phyloP scores from a whole-genome alignment of 179 eudicot genomes.

The Spinacia oleracea region DNA sequence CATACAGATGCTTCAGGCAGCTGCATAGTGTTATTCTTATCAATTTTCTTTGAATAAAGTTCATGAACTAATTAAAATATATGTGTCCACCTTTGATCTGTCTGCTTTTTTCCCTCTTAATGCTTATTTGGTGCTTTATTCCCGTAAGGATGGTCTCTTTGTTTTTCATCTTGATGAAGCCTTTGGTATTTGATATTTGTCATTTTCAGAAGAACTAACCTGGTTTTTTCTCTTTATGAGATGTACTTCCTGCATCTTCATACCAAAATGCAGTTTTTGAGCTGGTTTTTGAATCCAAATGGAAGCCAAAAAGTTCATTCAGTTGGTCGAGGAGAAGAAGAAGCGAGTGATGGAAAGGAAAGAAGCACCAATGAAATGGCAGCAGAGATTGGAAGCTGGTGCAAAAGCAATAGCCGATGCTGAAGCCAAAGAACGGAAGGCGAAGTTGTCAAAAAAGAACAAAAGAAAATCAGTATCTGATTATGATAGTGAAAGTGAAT shows the following conservation, averaged over 20 bases:
- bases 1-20: neutral
- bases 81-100: neutral
- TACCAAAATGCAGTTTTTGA: conserved; percentile 92
- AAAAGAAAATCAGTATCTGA: conserved; percentile 52
- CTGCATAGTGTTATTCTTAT: neutral
- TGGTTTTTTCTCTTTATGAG: conserved; percentile 93
- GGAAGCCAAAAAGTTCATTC: conserved; percentile 94
- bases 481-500: conserved; percentile 48
- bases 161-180: neutral
- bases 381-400: conserved; percentile 90
- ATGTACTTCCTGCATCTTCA: conserved; percentile 95
- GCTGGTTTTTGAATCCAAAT: conserved; percentile 60
- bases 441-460: conserved; percentile 56
- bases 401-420: conserved; percentile 69
- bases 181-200: neutral
- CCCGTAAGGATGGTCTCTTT: neutral
- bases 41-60: neutral
- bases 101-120: neutral
- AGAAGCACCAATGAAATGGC: conserved; percentile 92
- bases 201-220: conserved; percentile 67
- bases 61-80: neutral
- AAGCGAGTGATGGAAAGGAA: conserved; percentile 72
- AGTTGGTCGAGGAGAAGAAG: conserved; percentile 90
- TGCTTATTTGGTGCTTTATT: neutral
- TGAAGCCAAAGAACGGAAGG: conserved; percentile 65